Percentiles rank a stretch among this genome's conserved stretches.
Conservation (phyloP, 768 basidiomycete genomes). For the Collybiopsis luxurians region DNA sequence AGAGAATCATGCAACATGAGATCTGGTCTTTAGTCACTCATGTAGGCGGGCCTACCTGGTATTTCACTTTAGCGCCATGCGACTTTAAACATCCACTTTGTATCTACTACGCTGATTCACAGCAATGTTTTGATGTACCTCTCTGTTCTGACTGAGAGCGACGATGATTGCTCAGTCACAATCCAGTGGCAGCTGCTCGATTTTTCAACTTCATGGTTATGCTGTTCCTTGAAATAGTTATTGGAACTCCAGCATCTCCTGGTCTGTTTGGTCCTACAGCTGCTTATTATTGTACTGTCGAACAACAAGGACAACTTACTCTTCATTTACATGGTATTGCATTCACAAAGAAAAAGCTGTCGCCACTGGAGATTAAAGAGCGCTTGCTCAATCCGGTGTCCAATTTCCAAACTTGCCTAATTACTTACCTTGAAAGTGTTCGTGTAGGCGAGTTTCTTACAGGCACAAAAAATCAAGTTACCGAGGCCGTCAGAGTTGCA, state of each 20-base stretch:
- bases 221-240: slow-evolving; percentile 13
- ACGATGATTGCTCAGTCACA: background rate
- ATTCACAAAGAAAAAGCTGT: slow-evolving; percentile 26
- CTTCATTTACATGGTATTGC: slow-evolving; percentile 35
- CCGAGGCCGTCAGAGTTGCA: background rate
- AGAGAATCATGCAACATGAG: slow-evolving; percentile 26
- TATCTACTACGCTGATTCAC: slow-evolving; percentile 16
- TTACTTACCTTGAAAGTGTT: slow-evolving; percentile 27
- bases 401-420: slow-evolving; percentile 21
- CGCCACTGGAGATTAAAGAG: slow-evolving; percentile 32
- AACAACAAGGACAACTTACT: slow-evolving; percentile 19
- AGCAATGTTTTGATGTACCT: slow-evolving; percentile 14
- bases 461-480: slow-evolving; percentile 17
- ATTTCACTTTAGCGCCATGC: slow-evolving; percentile 28
- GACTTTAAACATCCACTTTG: slow-evolving; percentile 24
- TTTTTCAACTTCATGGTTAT: slow-evolving; percentile 19
- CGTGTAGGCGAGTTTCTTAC: slow-evolving; percentile 29
- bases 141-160: background rate
- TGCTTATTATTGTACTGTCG: slow-evolving; percentile 23
- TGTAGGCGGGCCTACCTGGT: slow-evolving; percentile 25
- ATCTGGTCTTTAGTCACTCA: slow-evolving; percentile 26
- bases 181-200: slow-evolving; percentile 16
- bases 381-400: slow-evolving; percentile 17
- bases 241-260: background rate
- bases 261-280: slow-evolving; percentile 16